Base-by-base conservation (phyloP, 1,284 basidiomycete species). In the Cutaneotrichosporon curvatum region DNA sequence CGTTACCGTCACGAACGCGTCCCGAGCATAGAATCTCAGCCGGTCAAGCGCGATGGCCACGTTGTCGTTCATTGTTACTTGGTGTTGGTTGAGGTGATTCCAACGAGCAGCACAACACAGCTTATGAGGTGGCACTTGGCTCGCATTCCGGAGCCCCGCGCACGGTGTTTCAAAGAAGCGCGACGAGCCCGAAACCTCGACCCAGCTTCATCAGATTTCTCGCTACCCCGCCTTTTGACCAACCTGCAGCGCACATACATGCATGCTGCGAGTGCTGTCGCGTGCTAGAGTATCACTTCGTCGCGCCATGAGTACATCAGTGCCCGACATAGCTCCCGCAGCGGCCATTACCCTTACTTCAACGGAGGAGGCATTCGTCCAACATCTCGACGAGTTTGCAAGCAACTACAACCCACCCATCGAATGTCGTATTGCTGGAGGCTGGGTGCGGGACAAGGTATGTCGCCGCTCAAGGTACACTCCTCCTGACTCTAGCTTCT, bases 391-490 rank as follows among this genome's bases (percentile, higher is more conserved):
- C 50, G 56, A 61, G 35, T 72, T 67, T 55, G 58, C 68, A 8
- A 40, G 40, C 31, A 40, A 50, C 25, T 51, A 57, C 30, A 32
- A 42, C 23, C 60, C 64, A 15, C 61, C 67, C 15, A 56, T 91
- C 76, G 45, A 81, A 16, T 92, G 89, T 65, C 78, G 90, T 56
- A 86, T 94, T 46, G 91, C 89, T 9, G 92, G 92, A 30, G 92
- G 92, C 25, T 97, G 92, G 92, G 92, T 96, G 36, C 77, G 92
- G 59, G 94, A 99, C 73, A 98, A 98, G 82, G 90, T 88, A 58
- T 70, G 73, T 64, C 18, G 19, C 20, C 15, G 15, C 14, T 14
- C 2, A 10, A 21, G 4, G 10, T 28, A n/a, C 22, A 9, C 36
- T n/a, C n/a, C n/a, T n/a, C n/a, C 42, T 48, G 11, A 51, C 23